Conservation (phyloP, 2,329 filamentous ascomycete genomes). For the Penicillium palitans region DNA sequence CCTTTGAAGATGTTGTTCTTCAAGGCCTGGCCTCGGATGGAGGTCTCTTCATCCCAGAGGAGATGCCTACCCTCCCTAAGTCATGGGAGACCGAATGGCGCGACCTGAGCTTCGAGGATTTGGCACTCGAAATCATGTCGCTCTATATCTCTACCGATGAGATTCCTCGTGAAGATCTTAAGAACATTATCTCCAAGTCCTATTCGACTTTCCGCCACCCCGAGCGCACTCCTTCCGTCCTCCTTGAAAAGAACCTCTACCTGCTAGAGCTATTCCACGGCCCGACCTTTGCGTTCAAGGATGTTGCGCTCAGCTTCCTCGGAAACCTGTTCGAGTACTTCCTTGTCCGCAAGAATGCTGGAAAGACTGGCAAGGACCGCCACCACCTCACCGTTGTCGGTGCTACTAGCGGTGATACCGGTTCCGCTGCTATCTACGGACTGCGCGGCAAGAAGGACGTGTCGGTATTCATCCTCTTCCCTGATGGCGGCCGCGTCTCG, state of each 20-base stretch:
- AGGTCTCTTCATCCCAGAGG: conserved; percentile 83
- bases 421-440: conserved; percentile 93
- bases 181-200: conserved; percentile 76
- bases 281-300: conserved; percentile 93
- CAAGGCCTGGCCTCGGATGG: conserved; percentile 86
- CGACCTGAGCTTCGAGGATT: conserved; percentile 8
- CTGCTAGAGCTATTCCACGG: conserved; percentile 95
- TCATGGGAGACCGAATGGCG: conserved; percentile 5
- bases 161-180: conserved; percentile 77
- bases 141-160: conserved; percentile 83
- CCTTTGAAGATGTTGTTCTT: conserved; percentile 66
- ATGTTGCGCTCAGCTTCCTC: conserved; percentile 87
- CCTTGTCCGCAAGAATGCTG: conserved; percentile 47
- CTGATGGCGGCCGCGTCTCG: conserved; percentile 81
- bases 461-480: conserved; percentile 91
- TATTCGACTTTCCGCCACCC: conserved; percentile 79
- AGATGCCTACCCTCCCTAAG: conserved; percentile 27
- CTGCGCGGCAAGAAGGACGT: conserved; percentile 95
- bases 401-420: conserved; percentile 82
- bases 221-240: conserved; percentile 68
- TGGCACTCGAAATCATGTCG: conserved; percentile 78
- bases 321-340: conserved; percentile 76
- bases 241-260: conserved; percentile 73
- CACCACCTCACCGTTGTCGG: conserved; percentile 85
- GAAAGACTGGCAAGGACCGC: conserved; percentile 54